A percentile compares a stretch with the other conserved stretches of the same genome.
These are phyloP conservation scores for Solanum tarijense DNA, from an alignment of 257 asterid species.

Conservation along the genomic window DNA sequence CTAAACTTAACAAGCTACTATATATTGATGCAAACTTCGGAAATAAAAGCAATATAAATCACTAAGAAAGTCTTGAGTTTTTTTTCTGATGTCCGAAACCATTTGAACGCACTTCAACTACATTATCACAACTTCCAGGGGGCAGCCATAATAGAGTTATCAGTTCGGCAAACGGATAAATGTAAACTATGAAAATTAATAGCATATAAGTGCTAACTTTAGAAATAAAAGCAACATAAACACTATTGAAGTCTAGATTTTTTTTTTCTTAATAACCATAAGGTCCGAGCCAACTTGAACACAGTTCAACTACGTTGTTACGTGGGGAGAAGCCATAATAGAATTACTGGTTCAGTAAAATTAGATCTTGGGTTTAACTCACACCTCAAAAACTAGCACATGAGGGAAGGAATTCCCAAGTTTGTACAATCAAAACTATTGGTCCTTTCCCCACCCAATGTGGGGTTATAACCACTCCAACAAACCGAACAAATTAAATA, in stretches of 20 bases:
- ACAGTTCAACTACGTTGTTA: neutral
- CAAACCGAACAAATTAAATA: no score
- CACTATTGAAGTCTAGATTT: neutral
- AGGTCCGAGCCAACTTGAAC: neutral
- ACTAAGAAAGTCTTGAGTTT: neutral
- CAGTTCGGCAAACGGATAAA: neutral
- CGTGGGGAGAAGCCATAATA: neutral
- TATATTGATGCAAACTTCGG: neutral
- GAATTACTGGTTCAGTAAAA: neutral
- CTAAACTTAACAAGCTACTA: neutral
- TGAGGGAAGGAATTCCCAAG: no score
- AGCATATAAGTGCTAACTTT: neutral
- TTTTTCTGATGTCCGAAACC: no score
- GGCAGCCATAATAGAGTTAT: neutral
- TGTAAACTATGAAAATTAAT: neutral
- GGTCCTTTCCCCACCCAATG: no score
- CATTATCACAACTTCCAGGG: neutral
- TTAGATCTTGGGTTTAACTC: rapidly evolving
- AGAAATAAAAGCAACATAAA: neutral
- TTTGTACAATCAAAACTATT: no score
- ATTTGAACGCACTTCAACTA: constrained; percentile 12
- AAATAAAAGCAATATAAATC: neutral
- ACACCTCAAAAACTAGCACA: neutral
- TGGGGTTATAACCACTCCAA: no score
- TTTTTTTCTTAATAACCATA: no score